phyloP scores from a whole-genome alignment of 2,329 filamentous ascomycete species.

The Aspergillus fructus region DNA sequence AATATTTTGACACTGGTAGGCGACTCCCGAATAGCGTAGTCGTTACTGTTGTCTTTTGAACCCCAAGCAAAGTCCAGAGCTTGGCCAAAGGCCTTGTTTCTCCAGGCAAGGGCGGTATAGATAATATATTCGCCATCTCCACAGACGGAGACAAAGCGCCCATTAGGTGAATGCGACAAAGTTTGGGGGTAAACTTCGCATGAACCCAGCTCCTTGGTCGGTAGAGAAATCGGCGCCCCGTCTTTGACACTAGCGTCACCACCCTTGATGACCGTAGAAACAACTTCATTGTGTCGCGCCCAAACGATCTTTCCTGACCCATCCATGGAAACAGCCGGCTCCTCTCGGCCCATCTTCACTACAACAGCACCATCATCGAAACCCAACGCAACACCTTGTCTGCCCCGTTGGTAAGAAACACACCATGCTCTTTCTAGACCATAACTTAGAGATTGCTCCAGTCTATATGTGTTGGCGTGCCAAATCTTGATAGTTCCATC shows the following conservation, averaged over 20 bases:
- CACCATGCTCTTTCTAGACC: slow-evolving; percentile 96
- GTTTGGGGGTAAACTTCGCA: slow-evolving; percentile 97
- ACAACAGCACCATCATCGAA: slow-evolving; percentile 98
- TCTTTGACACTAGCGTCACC: slow-evolving; percentile 84
- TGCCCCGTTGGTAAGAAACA: slow-evolving; percentile 90
- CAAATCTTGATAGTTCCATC: slow-evolving; percentile 97
- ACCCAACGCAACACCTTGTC: slow-evolving; percentile 90
- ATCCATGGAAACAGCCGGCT: slow-evolving; percentile 98
- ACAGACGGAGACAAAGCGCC: slow-evolving; percentile 83
- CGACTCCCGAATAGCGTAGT: slow-evolving; percentile 95
- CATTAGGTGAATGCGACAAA: slow-evolving; percentile 92
- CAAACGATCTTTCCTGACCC: slow-evolving; percentile 92
- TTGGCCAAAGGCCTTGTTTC: slow-evolving; percentile 96
- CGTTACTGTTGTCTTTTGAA: slow-evolving; percentile 95
- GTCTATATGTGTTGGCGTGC: slow-evolving; percentile 95
- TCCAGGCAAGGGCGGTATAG: slow-evolving; percentile 92
- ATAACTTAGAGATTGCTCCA: slow-evolving; percentile 95
- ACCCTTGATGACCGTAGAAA: slow-evolving; percentile 92
- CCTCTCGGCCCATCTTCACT: slow-evolving; percentile 94
- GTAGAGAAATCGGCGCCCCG: slow-evolving; percentile 78
- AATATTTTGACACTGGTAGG: slow-evolving; percentile 93
- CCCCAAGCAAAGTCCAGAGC: slow-evolving; percentile 97
- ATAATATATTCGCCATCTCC: slow-evolving; percentile 99
- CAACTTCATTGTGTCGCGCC: slow-evolving; percentile 91
- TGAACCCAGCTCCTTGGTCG: slow-evolving; percentile 90